phyloP scores from a whole-genome alignment of 1,284 basidiomycete species.

The Sphaerobolus stellatus region DNA sequence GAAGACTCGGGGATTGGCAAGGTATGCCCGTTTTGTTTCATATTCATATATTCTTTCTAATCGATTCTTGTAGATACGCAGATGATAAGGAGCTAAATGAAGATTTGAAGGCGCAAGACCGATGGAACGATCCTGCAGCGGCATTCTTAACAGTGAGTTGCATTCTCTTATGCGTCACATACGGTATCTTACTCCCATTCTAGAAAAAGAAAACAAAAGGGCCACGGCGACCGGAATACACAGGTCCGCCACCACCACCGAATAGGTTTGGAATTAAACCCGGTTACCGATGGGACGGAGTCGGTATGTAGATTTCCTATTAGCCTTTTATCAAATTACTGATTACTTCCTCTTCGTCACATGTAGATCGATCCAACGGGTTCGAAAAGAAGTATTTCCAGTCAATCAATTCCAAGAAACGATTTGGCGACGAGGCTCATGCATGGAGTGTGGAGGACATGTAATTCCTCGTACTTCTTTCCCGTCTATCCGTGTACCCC shows the following conservation, averaged over 20 bases:
- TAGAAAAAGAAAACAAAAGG: slow-evolving; percentile 76
- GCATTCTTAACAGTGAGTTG: slow-evolving; percentile 82
- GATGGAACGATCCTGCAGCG: slow-evolving; percentile 95
- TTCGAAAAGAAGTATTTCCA: slow-evolving; percentile 94
- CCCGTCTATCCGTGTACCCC: too few relatives aligned
- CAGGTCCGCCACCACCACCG: slow-evolving; percentile 84
- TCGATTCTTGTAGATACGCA: slow-evolving; percentile 50
- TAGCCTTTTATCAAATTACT: not conserved
- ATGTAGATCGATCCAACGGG: slow-evolving; percentile 85
- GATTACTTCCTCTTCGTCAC: not conserved
- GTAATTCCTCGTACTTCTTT: slow-evolving; percentile 42
- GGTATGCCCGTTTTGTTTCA: slow-evolving; percentile 39
- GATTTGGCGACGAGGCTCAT: slow-evolving; percentile 70
- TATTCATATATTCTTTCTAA: too few relatives aligned
- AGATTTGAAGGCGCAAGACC: slow-evolving; percentile 72
- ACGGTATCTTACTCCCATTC: slow-evolving; percentile 3
- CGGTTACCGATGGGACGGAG: slow-evolving; percentile 96
- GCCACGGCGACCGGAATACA: slow-evolving; percentile 80
- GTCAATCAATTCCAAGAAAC: slow-evolving; percentile 69
- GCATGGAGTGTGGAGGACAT: slow-evolving; percentile 89
- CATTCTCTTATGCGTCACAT: not conserved
- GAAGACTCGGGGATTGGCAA: slow-evolving; percentile 65
- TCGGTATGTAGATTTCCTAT: slow-evolving; percentile 58
- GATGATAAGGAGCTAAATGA: slow-evolving; percentile 87
- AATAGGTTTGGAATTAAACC: slow-evolving; percentile 95